Evolutionary conservation across 306 rosid genomes (phyloP).

Genomic region (Fragaria nilgerrensis): DNA sequence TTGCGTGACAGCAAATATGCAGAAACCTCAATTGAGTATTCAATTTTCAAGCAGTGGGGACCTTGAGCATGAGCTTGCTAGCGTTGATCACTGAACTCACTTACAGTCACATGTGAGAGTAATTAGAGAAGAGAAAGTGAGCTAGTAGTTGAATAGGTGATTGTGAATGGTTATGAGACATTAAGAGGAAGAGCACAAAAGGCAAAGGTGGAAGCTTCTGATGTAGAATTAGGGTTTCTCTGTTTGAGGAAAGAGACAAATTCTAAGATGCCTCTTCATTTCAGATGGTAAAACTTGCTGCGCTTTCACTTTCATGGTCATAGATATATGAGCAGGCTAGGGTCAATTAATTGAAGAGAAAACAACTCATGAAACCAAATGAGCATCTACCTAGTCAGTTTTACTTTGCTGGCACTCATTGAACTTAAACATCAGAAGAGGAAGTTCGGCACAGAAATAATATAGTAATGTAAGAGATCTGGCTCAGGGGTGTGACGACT

Average conservation of each 20-base stretch:
- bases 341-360: slow-evolving; percentile 62
- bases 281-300: slow-evolving; percentile 34
- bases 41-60: slow-evolving; percentile 15
- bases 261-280: slow-evolving; percentile 61
- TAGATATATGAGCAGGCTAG: slow-evolving; percentile 10
- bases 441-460: slow-evolving; percentile 41
- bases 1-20: slow-evolving; percentile 7
- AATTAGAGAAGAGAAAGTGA: slow-evolving; percentile 27
- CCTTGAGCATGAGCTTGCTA: slow-evolving; percentile 1
- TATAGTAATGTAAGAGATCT: slow-evolving; percentile 8
- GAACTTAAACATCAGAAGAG: slow-evolving; percentile 43
- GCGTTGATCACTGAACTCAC: slow-evolving; percentile 23
- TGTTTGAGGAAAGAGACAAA: slow-evolving; percentile 71
- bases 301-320: slow-evolving; percentile 65
- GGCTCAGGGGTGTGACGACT: neutral
- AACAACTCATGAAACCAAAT: slow-evolving; percentile 64
- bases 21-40: neutral
- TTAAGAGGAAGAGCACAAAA: slow-evolving; percentile 47
- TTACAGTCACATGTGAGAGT: slow-evolving; percentile 47
- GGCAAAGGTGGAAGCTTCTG: slow-evolving; percentile 40
- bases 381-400: slow-evolving; percentile 44
- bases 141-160: neutral
- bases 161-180: slow-evolving; percentile 5
- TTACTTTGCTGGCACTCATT: slow-evolving; percentile 36
- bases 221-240: slow-evolving; percentile 44